Base-by-base conservation (phyloP, 345 rosid genomes). In the Murraya paniculata region DNA sequence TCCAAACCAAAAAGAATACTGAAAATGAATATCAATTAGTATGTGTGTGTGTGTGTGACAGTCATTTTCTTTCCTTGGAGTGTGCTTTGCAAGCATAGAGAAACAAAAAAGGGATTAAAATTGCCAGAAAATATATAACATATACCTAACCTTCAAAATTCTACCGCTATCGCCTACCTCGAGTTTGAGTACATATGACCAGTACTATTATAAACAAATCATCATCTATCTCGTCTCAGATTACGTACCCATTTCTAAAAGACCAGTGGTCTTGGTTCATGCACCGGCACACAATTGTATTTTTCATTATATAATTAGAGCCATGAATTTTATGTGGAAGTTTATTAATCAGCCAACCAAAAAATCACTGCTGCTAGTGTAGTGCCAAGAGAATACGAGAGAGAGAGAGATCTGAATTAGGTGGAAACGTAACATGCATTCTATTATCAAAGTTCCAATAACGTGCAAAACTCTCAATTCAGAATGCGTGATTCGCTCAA, bases 381-480 rank as follows among this genome's bases (percentile, higher is more conserved):
- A 45, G 5, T 3, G 50, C 50, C 2, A 13, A 16, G 48, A 72
- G 65, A 35, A 57, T 56, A 35, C 16, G 7, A 25, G 48, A 24
- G 22, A 68, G 72, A 36, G 22, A 69, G 73, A 69, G 33, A 69
- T 68, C 57, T 41, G 56, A 69, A 69, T 69, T 45, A 27, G 73
- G 36, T 27, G 24, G 73, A 41, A 45, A 45, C 14, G 56, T 27
- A 45, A 53, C 10, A 4, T 33, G 41, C 1, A 31, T 31, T 64
- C 33, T 33, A 35, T 30, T 21, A 21, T 65, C 69, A 35, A 30
- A 36, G 48, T 41, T 45, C 31, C 36, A 68, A 69, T 77, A 76
- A 68, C 73, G 74, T 68, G 59, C 66, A 77, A 68, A 77, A 77
- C 74, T 77, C 79, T 77, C 28, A 14, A 57, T 19, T 66, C 21